A percentile compares a stretch with the other conserved stretches of the same genome.
Evolutionary conservation across 225 moss, liverwort and hornwort species (phyloP).

Genomic region (Marchantia polymorpha): DNA sequence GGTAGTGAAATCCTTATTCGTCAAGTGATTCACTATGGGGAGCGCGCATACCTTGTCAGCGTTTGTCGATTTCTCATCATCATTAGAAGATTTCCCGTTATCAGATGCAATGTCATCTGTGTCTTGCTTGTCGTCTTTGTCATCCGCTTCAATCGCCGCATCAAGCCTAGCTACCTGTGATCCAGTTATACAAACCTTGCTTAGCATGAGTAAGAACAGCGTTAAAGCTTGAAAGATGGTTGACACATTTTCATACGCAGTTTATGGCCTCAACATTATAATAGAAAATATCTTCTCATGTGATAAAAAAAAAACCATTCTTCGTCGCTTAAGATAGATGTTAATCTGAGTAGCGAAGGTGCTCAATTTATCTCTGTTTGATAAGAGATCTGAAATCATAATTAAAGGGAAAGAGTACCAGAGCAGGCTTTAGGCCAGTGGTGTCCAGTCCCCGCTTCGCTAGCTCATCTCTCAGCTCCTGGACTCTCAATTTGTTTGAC

Average conservation of each 20-base stretch:
- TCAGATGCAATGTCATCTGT: conserved; percentile 16
- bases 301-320: not conserved
- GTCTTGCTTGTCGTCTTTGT: conserved; percentile 35
- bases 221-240: not conserved
- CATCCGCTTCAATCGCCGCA: conserved; percentile 58
- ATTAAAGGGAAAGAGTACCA: conserved; percentile 42
- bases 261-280: not conserved
- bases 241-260: not conserved
- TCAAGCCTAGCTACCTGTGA: conserved; percentile 74
- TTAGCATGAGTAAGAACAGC: not conserved
- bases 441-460: conserved; percentile 69
- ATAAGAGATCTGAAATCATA: not conserved
- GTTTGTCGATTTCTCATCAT: conserved; percentile 15
- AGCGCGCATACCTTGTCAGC: conserved; percentile 28
- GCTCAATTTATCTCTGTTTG: too few relatives aligned
- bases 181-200: not conserved
- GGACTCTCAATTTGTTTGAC: conserved; percentile 67
- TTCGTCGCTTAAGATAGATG: not conserved
- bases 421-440: conserved; percentile 60
- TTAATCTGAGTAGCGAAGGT: not conserved
- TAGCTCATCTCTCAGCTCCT: conserved; percentile 63
- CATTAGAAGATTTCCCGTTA: conserved; percentile 21
- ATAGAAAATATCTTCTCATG: not conserved
- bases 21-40: too few relatives aligned
- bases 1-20: not conserved